Conservation (phyloP, 176 grass and related monocot genomes). For the Otatea glauca region DNA sequence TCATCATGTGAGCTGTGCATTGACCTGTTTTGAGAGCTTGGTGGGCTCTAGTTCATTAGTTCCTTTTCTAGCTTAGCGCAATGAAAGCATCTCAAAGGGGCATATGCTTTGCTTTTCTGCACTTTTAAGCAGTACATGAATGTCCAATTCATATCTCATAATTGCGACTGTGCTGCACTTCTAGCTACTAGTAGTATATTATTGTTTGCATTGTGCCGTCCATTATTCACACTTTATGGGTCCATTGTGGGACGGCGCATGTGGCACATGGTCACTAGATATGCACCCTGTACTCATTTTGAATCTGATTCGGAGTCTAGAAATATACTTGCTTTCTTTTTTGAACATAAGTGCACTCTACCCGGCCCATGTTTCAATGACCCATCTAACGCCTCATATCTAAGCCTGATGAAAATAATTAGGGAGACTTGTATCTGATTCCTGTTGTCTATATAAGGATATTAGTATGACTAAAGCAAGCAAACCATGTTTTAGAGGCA, state of each 20-base stretch:
- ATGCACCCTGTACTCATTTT: not conserved
- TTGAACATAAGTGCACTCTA: not conserved
- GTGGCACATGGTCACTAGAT: not conserved
- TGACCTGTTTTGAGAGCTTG: not conserved
- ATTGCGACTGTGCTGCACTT: slow-evolving; percentile 15
- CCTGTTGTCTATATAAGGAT: not conserved
- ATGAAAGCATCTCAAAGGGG: not conserved
- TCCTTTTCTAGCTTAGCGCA: not conserved
- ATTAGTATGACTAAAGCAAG: not conserved
- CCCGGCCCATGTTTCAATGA: not conserved
- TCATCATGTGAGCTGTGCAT: not conserved
- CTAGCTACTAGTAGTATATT: not conserved
- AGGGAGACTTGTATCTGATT: not conserved
- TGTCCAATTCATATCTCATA: not conserved
- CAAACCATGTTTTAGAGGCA: not conserved
- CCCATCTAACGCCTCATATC: not conserved
- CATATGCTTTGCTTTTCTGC: not conserved
- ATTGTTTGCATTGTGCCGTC: not conserved
- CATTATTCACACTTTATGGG: not conserved
- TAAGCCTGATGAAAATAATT: not conserved
- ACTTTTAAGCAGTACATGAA: not conserved
- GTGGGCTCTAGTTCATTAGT: not conserved
- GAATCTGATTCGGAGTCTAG: not conserved
- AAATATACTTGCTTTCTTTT: not conserved
- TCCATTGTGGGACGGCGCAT: not conserved